Percentiles rank a stretch among this genome's conserved stretches.
Conservation (phyloP, 164 flowering plant genomes). For the Nelumbo lutea region DNA sequence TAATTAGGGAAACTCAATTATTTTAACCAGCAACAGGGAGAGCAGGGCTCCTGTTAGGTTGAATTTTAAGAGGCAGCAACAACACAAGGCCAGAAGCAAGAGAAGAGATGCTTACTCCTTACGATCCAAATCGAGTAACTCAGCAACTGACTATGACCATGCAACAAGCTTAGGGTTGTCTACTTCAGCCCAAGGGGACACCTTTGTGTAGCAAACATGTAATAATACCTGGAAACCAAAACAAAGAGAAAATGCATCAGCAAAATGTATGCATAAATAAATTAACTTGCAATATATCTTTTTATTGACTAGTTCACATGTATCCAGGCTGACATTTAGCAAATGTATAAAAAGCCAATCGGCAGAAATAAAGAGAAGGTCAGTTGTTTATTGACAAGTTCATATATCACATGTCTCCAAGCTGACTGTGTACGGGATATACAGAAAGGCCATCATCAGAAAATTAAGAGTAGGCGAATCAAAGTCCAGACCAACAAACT, state of each 20-base stretch:
- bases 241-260: background rate
- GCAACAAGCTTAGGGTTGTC: slow-evolving; percentile 90
- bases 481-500: no score
- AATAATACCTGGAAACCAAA: slow-evolving; percentile 46
- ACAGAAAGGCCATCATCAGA: no score
- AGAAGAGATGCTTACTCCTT: slow-evolving; percentile 58
- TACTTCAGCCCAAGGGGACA: slow-evolving; percentile 79
- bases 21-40: background rate
- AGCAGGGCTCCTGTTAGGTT: background rate
- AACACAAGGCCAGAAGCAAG: background rate
- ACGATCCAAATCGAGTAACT: slow-evolving; percentile 83
- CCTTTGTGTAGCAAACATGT: slow-evolving; percentile 87
- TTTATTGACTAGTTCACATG: no score
- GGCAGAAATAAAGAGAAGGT: no score
- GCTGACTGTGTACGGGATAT: no score
- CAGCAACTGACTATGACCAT: slow-evolving; percentile 88
- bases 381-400: no score
- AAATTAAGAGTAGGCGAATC: no score
- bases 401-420: no score
- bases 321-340: no score
- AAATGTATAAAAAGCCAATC: no score
- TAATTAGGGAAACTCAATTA: background rate
- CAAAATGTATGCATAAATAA: no score
- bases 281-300: no score
- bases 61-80: background rate